phyloP scores from a whole-genome alignment of 1,284 basidiomycete genomes.

The Sanghuangporus baumii region DNA sequence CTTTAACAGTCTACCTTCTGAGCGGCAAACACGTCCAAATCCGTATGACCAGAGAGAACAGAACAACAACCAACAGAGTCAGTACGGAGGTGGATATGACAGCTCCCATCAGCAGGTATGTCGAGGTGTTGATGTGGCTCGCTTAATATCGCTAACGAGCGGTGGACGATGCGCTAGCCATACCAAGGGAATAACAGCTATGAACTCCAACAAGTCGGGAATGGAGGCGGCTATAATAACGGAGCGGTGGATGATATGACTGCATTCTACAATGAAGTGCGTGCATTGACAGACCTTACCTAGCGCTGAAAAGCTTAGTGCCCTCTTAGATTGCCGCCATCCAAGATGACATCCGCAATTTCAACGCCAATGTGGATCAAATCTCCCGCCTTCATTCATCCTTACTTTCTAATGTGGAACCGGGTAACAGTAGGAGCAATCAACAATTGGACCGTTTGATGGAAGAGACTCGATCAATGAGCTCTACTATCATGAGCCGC shows the following conservation, averaged over 20 bases:
- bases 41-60: conserved; percentile 61
- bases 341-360: conserved; percentile 64
- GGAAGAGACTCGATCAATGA: conserved; percentile 72
- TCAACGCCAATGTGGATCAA: conserved; percentile 64
- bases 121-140: neutral
- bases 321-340: conserved; percentile 27
- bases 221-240: conserved; percentile 51
- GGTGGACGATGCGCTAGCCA: neutral
- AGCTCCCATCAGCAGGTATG: neutral
- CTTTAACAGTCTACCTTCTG: neutral
- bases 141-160: neutral
- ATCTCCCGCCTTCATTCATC: conserved; percentile 72
- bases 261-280: conserved; percentile 70
- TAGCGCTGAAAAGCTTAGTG: neutral
- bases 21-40: conserved; percentile 35
- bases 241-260: conserved; percentile 52
- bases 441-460: conserved; percentile 70
- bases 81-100: conserved; percentile 2
- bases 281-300: conserved; percentile 18
- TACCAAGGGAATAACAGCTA: conserved; percentile 39
- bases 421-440: conserved; percentile 55
- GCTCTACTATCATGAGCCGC: conserved; percentile 67
- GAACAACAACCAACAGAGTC: conserved; percentile 10
- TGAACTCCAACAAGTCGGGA: conserved; percentile 64
- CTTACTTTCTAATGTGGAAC: conserved; percentile 76